A percentile compares a stretch with the other conserved stretches of the same genome.
Evolutionary conservation across 306 rosid genomes (phyloP).

Genomic region (Sicyos baderoa): DNA sequence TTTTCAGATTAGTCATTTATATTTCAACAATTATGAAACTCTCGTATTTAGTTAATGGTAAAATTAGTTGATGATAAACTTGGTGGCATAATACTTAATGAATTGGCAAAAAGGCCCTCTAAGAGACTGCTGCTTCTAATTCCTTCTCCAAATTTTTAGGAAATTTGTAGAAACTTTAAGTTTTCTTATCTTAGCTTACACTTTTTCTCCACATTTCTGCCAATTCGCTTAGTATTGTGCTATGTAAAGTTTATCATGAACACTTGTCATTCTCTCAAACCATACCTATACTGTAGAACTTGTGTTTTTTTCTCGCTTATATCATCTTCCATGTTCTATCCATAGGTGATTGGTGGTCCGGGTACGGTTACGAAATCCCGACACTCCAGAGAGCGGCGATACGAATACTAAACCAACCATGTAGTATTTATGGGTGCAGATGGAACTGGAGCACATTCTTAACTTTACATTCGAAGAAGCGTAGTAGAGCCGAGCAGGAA

Average conservation of each 20-base stretch:
- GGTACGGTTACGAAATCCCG: constrained; percentile 64
- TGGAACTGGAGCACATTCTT: constrained; percentile 60
- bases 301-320: constrained; percentile 2
- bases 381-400: constrained; percentile 54
- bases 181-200: no score
- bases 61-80: no score
- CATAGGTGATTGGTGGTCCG: constrained; percentile 72
- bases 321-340: constrained; percentile 16
- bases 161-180: no score
- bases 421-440: constrained; percentile 56
- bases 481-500: constrained; percentile 35
- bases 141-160: no score
- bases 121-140: no score
- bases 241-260: neutral
- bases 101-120: no score
- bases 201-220: no score
- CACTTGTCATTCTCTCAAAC: neutral
- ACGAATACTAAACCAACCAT: constrained; percentile 59
- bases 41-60: neutral
- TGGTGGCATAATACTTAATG: no score
- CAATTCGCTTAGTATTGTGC: neutral
- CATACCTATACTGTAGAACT: neutral
- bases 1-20: no score
- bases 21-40: neutral
- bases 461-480: constrained; percentile 39